Conservation (phyloP, 495 filamentous ascomycete genomes). For the Pyrenula massariospora region DNA sequence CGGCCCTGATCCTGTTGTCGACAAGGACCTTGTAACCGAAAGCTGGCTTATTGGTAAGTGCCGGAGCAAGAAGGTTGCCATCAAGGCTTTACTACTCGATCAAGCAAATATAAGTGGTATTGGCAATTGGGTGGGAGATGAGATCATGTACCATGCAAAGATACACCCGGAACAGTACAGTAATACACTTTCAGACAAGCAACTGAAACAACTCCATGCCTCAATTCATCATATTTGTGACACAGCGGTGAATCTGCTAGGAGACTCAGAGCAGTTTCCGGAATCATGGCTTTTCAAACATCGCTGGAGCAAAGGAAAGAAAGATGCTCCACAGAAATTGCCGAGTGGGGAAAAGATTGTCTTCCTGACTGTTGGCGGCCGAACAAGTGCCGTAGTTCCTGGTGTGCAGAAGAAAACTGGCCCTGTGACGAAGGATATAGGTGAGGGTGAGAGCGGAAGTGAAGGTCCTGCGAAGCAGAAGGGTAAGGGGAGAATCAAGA, state of each 20-base stretch:
- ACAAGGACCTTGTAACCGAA: slow-evolving; percentile 61
- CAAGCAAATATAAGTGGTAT: slow-evolving; percentile 87
- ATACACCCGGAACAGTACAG: slow-evolving; percentile 89
- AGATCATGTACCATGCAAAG: slow-evolving; percentile 75
- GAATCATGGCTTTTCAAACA: slow-evolving; percentile 86
- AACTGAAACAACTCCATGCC: slow-evolving; percentile 61
- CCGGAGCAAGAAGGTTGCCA: slow-evolving; percentile 60
- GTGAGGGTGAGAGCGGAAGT: slow-evolving; percentile 12
- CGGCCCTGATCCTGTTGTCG: slow-evolving; percentile 85
- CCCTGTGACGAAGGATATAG: slow-evolving; percentile 24
- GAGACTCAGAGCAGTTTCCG: slow-evolving; percentile 74
- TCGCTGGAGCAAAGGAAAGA: slow-evolving; percentile 84
- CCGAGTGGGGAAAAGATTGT: slow-evolving; percentile 77
- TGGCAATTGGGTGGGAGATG: slow-evolving; percentile 95
- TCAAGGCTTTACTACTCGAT: slow-evolving; percentile 80
- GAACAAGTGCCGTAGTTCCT: slow-evolving; percentile 80
- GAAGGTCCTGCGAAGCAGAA: slow-evolving; percentile 11
- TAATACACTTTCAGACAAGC: slow-evolving; percentile 61
- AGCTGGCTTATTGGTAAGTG: slow-evolving; percentile 61
- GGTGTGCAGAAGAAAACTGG: slow-evolving; percentile 76
- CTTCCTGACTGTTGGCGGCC: slow-evolving; percentile 74
- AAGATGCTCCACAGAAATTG: slow-evolving; percentile 49
- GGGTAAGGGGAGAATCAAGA: not conserved
- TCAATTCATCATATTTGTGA: slow-evolving; percentile 69
- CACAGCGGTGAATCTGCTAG: slow-evolving; percentile 64